These are phyloP conservation scores for Tolypocladium tropicale DNA, from an alignment of 2,329 filamentous ascomycete genomes.

Conservation along the genomic window DNA sequence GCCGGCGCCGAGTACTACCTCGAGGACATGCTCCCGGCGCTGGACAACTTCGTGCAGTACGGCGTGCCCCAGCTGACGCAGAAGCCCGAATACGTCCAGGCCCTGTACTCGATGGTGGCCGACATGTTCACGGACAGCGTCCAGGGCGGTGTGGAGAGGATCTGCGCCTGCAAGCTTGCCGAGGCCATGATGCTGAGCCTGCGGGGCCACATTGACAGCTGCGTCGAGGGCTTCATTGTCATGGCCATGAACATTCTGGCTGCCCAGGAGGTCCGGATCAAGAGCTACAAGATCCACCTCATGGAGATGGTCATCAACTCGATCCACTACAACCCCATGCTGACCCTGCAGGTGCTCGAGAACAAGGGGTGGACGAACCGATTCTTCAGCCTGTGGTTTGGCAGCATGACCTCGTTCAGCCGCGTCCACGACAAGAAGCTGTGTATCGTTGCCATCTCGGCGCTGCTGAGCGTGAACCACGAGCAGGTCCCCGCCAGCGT, in stretches of 20 bases:
- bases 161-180: conserved; percentile 94
- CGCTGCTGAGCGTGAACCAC: conserved; percentile 68
- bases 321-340: conserved; percentile 89
- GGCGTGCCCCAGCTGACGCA: conserved; percentile 71
- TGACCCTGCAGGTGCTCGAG: conserved; percentile 83
- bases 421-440: conserved; percentile 98
- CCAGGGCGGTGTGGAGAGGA: conserved; percentile 85
- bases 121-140: conserved; percentile 92
- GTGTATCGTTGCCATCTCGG: conserved; percentile 85
- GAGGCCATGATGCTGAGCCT: conserved; percentile 97
- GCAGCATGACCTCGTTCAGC: conserved; percentile 85
- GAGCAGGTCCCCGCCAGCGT: conserved; percentile 86
- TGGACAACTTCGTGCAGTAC: conserved; percentile 97
- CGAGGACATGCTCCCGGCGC: conserved; percentile 94
- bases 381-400: conserved; percentile 98
- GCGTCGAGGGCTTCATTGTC: conserved; percentile 77
- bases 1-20: conserved; percentile 93
- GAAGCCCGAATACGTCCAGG: conserved; percentile 77
- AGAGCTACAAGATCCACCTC: conserved; percentile 88
- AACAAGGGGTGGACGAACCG: conserved; percentile 92
- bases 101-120: conserved; percentile 85
- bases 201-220: conserved; percentile 77
- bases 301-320: conserved; percentile 99
- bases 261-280: conserved; percentile 70
- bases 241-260: conserved; percentile 79